Conservation (phyloP, 139 green algal species). For the Chlamydomonas applanata region DNA sequence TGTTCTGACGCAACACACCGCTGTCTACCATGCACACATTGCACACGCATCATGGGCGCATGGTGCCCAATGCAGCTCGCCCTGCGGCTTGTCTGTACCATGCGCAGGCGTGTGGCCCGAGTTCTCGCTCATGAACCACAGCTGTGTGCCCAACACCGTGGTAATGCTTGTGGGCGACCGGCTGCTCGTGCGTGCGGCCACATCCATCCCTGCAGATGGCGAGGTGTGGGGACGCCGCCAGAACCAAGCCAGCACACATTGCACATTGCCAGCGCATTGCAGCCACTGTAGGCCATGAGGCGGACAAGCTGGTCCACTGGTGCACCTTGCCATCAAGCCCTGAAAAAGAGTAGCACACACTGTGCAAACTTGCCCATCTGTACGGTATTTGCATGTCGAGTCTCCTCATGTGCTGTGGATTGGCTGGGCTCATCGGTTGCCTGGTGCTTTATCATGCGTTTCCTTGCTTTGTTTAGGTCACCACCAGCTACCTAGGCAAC, state of each 20-base stretch:
- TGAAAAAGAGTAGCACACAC: background rate
- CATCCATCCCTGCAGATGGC: background rate
- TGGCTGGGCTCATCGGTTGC: no score
- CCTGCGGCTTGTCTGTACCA: no score
- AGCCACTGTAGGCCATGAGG: background rate
- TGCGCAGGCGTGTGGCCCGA: conserved; percentile 44
- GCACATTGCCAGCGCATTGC: no score
- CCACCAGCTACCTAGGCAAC: background rate
- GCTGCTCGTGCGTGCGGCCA: conserved; percentile 14
- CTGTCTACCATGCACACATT: no score
- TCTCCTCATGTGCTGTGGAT: no score
- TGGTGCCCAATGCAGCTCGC: no score
- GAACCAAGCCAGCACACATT: no score
- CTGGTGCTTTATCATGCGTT: background rate
- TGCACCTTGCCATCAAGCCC: background rate
- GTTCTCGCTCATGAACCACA: conserved; percentile 37
- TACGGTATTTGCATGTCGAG: no score
- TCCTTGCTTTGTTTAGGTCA: background rate
- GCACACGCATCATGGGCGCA: no score
- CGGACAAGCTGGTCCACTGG: background rate
- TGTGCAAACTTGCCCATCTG: background rate
- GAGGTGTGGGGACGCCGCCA: no score
- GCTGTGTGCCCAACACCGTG: conserved; percentile 33
- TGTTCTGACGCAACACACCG: no score
- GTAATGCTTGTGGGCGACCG: conserved; percentile 13